Evolutionary conservation across 208 protist genomes (phyloP).

Genomic region (Leishmania major): DNA sequence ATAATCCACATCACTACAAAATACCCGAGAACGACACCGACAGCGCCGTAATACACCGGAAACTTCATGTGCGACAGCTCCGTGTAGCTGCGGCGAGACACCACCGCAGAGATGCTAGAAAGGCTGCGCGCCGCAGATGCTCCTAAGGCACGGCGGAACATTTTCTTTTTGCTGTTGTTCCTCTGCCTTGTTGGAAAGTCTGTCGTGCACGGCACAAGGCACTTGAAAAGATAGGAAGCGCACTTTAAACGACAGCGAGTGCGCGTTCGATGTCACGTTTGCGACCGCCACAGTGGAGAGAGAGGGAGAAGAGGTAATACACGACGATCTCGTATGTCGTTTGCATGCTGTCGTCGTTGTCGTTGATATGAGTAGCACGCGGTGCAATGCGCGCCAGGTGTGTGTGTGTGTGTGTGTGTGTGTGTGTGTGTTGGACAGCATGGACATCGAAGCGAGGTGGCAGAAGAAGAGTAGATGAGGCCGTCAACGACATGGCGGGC

Average conservation of each 20-base stretch:
- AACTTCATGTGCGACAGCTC: slow-evolving; percentile 88
- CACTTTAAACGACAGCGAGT: neutral
- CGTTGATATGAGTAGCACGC: neutral
- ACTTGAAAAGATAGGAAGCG: neutral
- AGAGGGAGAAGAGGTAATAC: neutral
- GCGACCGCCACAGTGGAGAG: neutral
- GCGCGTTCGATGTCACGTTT: neutral
- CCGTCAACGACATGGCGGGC: neutral
- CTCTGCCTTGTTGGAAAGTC: neutral
- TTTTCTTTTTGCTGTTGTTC: slow-evolving; percentile 4
- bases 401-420: neutral
- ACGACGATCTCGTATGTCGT: neutral
- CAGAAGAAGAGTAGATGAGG: neutral
- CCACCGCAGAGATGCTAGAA: slow-evolving; percentile 25
- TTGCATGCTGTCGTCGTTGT: neutral
- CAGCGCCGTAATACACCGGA: slow-evolving; percentile 57
- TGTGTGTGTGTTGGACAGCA: neutral
- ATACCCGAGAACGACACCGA: slow-evolving; percentile 56
- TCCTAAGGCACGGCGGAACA: slow-evolving; percentile 80
- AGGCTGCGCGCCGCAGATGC: slow-evolving; percentile 35
- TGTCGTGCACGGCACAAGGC: neutral
- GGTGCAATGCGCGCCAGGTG: neutral
- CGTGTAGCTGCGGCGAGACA: slow-evolving; percentile 63
- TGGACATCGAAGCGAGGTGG: neutral
- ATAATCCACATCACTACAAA: slow-evolving; percentile 79